Conservation (phyloP, 495 filamentous ascomycete genomes). For the Xylaria longipes region DNA sequence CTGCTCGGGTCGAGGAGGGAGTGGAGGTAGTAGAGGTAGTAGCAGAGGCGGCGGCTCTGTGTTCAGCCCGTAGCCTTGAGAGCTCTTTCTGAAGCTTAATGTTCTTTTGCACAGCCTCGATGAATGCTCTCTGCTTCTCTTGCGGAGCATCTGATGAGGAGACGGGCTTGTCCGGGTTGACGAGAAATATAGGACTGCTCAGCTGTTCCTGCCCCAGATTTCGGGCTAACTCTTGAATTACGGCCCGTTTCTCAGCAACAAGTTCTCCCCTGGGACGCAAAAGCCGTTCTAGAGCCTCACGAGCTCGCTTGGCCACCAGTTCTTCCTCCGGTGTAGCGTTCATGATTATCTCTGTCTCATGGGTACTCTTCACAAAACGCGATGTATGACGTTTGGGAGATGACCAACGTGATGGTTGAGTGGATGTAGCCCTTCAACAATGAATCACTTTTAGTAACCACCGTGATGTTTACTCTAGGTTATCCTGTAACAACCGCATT, state of each 20-base stretch:
- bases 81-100: constrained; percentile 60
- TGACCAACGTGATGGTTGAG: neutral
- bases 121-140: constrained; percentile 57
- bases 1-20: constrained; percentile 23
- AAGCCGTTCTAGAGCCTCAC: constrained; percentile 35
- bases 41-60: constrained; percentile 30
- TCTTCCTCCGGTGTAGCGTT: constrained; percentile 30
- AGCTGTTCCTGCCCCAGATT: constrained; percentile 37
- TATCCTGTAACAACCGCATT: neutral
- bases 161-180: constrained; percentile 37
- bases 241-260: constrained; percentile 37
- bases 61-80: constrained; percentile 40
- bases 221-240: constrained; percentile 40
- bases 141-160: constrained; percentile 32
- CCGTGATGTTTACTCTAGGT: neutral
- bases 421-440: neutral
- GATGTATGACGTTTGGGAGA: neutral
- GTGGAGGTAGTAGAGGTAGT: neutral
- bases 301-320: constrained; percentile 29
- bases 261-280: constrained; percentile 48
- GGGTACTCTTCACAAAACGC: neutral
- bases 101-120: constrained; percentile 65
- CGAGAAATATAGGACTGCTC: constrained; percentile 45
- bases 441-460: neutral
- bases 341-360: neutral